Percentiles rank a stretch among this genome's conserved stretches.
phyloP scores from a whole-genome alignment of 2,329 filamentous ascomycete species.

The Alternaria sp. region DNA sequence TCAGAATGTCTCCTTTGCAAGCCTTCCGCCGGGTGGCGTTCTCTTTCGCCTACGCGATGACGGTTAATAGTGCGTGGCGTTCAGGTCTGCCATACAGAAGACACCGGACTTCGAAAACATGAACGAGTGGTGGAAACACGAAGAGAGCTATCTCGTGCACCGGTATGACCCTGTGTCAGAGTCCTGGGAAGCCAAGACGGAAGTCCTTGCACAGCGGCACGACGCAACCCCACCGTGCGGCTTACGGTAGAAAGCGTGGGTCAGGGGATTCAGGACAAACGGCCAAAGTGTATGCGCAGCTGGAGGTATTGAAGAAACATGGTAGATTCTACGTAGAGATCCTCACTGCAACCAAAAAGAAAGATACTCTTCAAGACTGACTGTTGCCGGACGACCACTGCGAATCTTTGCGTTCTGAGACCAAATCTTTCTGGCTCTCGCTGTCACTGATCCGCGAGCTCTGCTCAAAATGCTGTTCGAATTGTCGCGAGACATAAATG shows the following conservation, averaged over 20 bases:
- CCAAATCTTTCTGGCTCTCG: constrained; percentile 15
- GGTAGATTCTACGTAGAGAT: not conserved
- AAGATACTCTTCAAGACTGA: not conserved
- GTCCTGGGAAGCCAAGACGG: not conserved
- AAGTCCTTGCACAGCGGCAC: not conserved
- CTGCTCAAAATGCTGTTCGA: constrained; percentile 12
- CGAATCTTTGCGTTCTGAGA: not conserved
- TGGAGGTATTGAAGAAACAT: not conserved
- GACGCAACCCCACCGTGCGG: not conserved
- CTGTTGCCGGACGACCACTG: not conserved
- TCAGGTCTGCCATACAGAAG: not conserved
- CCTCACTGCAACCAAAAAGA: not conserved
- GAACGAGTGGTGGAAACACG: not conserved
- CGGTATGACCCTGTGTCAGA: not conserved
- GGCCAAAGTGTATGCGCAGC: not conserved
- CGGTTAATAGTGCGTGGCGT: not conserved
- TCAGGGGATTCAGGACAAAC: not conserved
- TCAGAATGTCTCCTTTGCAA: not conserved
- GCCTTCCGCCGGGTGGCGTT: constrained; percentile 1
- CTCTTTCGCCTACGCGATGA: not conserved
- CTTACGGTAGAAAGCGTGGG: not conserved
- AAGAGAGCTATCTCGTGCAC: not conserved
- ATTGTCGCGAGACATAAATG: constrained; percentile 11
- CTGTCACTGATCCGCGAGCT: constrained; percentile 5
- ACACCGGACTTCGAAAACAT: not conserved